phyloP scores from a whole-genome alignment of 352 stramenopile genomes.

The Phytophthora palmivora region DNA sequence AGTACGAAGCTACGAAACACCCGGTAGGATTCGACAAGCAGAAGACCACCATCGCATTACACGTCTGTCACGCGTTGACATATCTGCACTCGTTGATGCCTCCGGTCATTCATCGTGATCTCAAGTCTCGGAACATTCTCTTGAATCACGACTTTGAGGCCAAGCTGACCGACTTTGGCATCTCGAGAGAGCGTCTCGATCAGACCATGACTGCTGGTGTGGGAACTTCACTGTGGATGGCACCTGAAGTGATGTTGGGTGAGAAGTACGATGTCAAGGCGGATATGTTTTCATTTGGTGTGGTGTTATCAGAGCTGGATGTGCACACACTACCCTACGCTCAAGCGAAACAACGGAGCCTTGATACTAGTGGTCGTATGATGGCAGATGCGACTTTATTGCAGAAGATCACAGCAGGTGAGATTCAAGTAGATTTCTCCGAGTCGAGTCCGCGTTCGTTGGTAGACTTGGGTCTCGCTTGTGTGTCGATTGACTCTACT shows the following conservation, averaged over 20 bases:
- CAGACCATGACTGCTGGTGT: slow-evolving; percentile 38
- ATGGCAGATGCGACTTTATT: slow-evolving; percentile 19
- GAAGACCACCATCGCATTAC: slow-evolving; percentile 43
- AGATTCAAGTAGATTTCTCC: slow-evolving; percentile 23
- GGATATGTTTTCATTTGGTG: slow-evolving; percentile 28
- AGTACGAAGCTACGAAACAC: slow-evolving; percentile 9
- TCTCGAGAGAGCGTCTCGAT: slow-evolving; percentile 50
- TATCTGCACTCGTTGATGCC: slow-evolving; percentile 31
- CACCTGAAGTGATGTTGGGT: slow-evolving; percentile 26
- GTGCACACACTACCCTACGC: slow-evolving; percentile 54
- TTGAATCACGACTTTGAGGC: slow-evolving; percentile 45
- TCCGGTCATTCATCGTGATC: slow-evolving; percentile 46
- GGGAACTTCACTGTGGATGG: slow-evolving; percentile 27
- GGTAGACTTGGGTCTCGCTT: background rate
- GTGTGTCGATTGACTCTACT: background rate
- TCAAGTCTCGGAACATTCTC: slow-evolving; percentile 44
- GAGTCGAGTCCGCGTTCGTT: slow-evolving; percentile 10
- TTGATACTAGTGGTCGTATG: slow-evolving; percentile 3
- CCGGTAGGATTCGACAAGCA: slow-evolving; percentile 28
- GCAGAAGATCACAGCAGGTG: slow-evolving; percentile 24
- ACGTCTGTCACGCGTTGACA: slow-evolving; percentile 36
- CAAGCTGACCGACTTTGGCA: slow-evolving; percentile 73
- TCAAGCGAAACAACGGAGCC: slow-evolving; percentile 37
- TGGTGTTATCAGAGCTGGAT: slow-evolving; percentile 54
- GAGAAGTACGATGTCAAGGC: slow-evolving; percentile 25